A percentile compares a stretch with the other conserved stretches of the same genome.
Evolutionary conservation across 225 moss, liverwort and hornwort species (phyloP).

Genomic region (Rhytidiadelphus loreus): DNA sequence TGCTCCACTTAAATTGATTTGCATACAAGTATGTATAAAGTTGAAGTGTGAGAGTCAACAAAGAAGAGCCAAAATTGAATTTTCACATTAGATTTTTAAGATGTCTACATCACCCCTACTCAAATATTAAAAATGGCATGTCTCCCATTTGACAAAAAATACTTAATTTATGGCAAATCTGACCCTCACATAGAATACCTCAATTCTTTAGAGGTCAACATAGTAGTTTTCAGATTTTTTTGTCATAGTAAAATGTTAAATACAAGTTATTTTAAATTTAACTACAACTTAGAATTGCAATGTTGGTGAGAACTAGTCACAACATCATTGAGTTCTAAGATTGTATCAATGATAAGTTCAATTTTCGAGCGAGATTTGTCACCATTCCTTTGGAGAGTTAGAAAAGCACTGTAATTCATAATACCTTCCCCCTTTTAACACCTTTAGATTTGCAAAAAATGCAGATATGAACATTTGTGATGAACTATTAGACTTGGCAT

Average conservation of each 20-base stretch:
- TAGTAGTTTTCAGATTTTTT: neutral
- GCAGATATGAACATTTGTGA: neutral
- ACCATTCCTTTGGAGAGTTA: neutral
- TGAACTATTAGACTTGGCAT: neutral
- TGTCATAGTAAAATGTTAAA: too few species aligned
- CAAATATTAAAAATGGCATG: neutral
- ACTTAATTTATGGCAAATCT: neutral
- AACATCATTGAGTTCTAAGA: neutral
- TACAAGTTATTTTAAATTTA: too few species aligned
- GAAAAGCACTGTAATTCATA: neutral
- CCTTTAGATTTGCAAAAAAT: neutral
- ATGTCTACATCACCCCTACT: neutral
- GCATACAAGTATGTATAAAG: neutral
- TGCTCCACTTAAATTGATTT: neutral
- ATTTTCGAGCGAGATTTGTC: neutral
- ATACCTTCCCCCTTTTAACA: accelerated
- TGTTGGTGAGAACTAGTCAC: neutral
- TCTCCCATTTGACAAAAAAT: neutral
- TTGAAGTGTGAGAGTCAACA: neutral
- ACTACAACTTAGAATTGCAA: neutral
- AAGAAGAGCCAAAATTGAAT: neutral
- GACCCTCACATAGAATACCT: neutral
- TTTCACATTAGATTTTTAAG: neutral
- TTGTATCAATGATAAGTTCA: neutral
- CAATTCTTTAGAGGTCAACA: neutral